A percentile compares a stretch with the other conserved stretches of the same genome.
These are phyloP conservation scores for Brassica rapa DNA, from an alignment of 345 rosid genomes.

Conservation along the genomic window DNA sequence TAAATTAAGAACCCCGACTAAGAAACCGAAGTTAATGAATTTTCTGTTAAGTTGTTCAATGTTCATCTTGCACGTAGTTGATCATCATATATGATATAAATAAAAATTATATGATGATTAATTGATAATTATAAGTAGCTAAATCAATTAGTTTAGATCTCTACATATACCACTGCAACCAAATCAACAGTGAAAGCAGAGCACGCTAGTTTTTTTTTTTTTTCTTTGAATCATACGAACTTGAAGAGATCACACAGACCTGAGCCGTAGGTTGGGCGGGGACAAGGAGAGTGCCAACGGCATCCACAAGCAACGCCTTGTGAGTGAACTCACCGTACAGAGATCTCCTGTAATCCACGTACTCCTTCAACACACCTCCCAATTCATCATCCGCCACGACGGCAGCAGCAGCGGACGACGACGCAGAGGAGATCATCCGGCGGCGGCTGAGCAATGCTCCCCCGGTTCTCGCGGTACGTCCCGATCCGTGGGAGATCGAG, in stretches of 20 bases:
- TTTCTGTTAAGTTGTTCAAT: too few species aligned
- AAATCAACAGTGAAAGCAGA: too few species aligned
- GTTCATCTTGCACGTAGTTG: too few species aligned
- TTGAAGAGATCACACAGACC: slow-evolving; percentile 43
- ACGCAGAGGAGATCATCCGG: slow-evolving; percentile 37
- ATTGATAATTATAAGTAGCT: too few species aligned
- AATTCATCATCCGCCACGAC: slow-evolving; percentile 41
- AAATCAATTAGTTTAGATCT: too few species aligned
- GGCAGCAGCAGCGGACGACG: slow-evolving; percentile 42
- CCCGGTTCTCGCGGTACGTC: slow-evolving; percentile 7
- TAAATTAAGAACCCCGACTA: too few species aligned
- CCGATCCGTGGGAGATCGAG: slow-evolving; percentile 5
- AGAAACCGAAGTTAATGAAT: too few species aligned
- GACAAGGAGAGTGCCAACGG: slow-evolving; percentile 85
- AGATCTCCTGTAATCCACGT: slow-evolving; percentile 79
- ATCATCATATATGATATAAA: too few species aligned
- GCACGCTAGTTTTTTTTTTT: too few species aligned
- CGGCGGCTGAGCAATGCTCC: slow-evolving; percentile 35
- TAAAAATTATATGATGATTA: too few species aligned
- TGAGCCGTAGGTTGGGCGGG: slow-evolving; percentile 99
- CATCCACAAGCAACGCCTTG: slow-evolving; percentile 89
- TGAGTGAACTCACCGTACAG: slow-evolving; percentile 82
- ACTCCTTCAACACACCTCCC: slow-evolving; percentile 70
- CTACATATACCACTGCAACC: too few species aligned
- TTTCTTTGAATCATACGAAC: neutral